Base-by-base conservation (phyloP, 2,329 filamentous ascomycete species). In the Aspergillus caelatus region DNA sequence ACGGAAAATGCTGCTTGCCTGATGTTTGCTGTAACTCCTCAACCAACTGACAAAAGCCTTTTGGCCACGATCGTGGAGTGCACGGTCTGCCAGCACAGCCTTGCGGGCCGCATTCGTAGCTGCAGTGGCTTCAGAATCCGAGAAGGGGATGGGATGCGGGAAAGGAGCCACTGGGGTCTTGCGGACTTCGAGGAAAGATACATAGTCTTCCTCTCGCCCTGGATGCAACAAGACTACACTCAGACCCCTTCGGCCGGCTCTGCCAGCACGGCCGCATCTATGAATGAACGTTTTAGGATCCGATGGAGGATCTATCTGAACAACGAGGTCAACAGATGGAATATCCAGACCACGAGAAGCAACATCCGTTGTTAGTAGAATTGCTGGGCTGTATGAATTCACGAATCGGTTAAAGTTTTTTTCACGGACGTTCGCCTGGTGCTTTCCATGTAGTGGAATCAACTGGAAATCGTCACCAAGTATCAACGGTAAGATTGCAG, bases 41-140 rank as follows among this genome's bases (percentile, higher is more conserved):
- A 96, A 88, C 91, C 93, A 98, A 74, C 91, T 94, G 26, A 98
- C 94, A 71, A 99, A 98, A 0, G 90, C 95, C 65, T 90, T 89
- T 74, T 97, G 93, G 0, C 91, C 93, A 72, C 96, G 95, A 76
- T 97, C 93, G 75, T 95, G 90, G 12, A 95, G 75, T 30, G 88
- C 86, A 28, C 90, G 82, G 74, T 92, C 90, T 45, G 80, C 77
- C 32, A 81, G 79, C 16, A 84, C 81, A 1, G 79, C 75, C 12
- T 82, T 79, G 30, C 92, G 86, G 61, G 96, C 90, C 53, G 79
- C 83, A 11, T 85, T 76, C 0, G 88, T 88, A 0, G 85, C 82
- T 1, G 79, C 74, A 1, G 80, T 76, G 0, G 88, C 91, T n/a
- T 92, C 88, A 0, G 83, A 81, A 1, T 88, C 84, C 0, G 85